Evolutionary conservation across 768 basidiomycete species (phyloP), one percentile per base, ranked within the genome.

Genomic region (Pulveroboletus ravenelii): DNA sequence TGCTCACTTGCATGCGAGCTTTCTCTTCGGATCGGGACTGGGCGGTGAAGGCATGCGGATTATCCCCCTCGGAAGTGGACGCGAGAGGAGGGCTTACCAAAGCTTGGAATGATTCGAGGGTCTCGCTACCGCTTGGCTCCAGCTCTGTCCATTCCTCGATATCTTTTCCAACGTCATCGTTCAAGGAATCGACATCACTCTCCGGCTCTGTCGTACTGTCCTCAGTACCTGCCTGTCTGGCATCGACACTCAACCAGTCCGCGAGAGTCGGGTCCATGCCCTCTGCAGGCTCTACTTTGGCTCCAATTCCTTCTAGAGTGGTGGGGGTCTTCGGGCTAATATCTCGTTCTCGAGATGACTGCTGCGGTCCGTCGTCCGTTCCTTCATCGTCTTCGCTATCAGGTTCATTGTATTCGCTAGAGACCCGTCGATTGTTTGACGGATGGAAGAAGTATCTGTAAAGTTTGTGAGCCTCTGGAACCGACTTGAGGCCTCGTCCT

Each of bases 401-500:
- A 14, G 69, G 72, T 41, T 75, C 51, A 12, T 68, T 62, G 57
- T 84, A 89, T 32, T 82, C 85, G 1, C 77, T 74, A 10, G 67
- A 70, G 15, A 71, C 67, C 55, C 66, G 71, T 35, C 84, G 76
- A 6, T 65, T 68, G 1, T 72, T 65, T 0, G 82, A 86, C 5
- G 88, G 82, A 60, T 87, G 79, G 70, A 90, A 89, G 67, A 90
- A 89, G 64, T 89, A 90, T 62, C 87, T 90, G 48, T 45, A 12
- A 45, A 4, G 17, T 23, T 20, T 5, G 35, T 48, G 20, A 49
- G 48, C 12, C 12, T 45, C 15, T 10, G 5, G 15, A 35, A 27
- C 40, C n/a, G 20, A 39, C 35, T 30, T 27, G 3, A 50, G 0
- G 25, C 14, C 29, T 47, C 53, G 34, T 41, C 10, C n/a, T 3